These are phyloP conservation scores for Neobulgaria alba DNA, from an alignment of 2,329 filamentous ascomycete genomes.

Conservation along the genomic window DNA sequence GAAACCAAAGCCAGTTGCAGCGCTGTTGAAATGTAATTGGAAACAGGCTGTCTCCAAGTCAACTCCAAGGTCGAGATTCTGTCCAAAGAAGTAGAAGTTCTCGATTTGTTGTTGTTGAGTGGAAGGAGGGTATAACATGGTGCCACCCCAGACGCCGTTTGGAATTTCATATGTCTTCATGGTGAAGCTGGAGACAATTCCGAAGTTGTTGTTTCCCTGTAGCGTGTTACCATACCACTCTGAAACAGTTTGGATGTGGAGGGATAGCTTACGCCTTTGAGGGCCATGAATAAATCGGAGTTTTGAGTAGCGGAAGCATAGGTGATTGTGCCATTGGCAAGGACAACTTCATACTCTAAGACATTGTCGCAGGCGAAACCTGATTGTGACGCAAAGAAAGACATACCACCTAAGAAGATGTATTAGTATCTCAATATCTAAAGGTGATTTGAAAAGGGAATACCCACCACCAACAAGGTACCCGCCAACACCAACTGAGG, in stretches of 20 bases:
- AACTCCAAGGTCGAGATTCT: background rate
- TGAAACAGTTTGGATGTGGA: background rate
- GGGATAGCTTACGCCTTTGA: constrained; percentile 23
- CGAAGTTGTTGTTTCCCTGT: constrained; percentile 44
- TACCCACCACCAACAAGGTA: constrained; percentile 27
- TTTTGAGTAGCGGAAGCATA: constrained; percentile 35
- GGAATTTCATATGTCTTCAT: constrained; percentile 26
- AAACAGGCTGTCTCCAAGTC: background rate
- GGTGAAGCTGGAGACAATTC: constrained; percentile 39
- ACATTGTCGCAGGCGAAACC: constrained; percentile 16
- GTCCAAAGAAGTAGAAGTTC: constrained; percentile 1
- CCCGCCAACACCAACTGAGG: constrained; percentile 24
- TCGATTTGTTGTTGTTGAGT: background rate
- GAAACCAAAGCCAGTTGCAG: background rate
- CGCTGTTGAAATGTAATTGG: background rate
- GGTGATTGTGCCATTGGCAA: constrained; percentile 33
- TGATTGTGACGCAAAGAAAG: constrained; percentile 9
- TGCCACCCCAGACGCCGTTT: constrained; percentile 7
- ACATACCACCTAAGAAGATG: constrained; percentile 1
- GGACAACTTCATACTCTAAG: constrained; percentile 21
- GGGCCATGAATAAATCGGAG: constrained; percentile 41
- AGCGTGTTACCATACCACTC: constrained; percentile 39
- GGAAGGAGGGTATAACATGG: background rate
- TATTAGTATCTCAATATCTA: background rate
- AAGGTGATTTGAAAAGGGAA: background rate